Percentiles rank a stretch among this genome's conserved stretches.
These are phyloP conservation scores for Leishmania amazonensis DNA, from an alignment of 208 protist species.

Conservation along the genomic window DNA sequence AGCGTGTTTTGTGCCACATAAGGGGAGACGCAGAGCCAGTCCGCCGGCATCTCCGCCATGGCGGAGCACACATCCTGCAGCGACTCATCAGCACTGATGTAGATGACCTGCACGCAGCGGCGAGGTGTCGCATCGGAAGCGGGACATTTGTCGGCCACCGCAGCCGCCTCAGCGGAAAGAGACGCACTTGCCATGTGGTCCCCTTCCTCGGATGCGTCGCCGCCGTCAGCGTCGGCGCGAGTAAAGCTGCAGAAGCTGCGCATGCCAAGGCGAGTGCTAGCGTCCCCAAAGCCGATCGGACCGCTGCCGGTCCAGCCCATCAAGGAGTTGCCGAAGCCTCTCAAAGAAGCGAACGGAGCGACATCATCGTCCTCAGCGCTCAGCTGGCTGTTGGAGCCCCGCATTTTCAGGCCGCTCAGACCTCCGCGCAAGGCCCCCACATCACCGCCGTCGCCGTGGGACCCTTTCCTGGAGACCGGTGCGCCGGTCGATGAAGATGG, in stretches of 20 bases:
- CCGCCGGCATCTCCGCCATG: slow-evolving; percentile 40
- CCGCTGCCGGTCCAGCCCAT: slow-evolving; percentile 7
- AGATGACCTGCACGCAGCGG: slow-evolving; percentile 53
- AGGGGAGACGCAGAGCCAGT: slow-evolving; percentile 54
- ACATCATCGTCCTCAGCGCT: slow-evolving; percentile 14
- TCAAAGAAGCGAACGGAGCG: slow-evolving; percentile 19
- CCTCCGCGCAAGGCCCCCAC: not conserved
- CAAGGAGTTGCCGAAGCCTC: slow-evolving; percentile 9
- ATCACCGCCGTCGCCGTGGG: slow-evolving; percentile 1
- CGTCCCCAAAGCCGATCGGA: not conserved
- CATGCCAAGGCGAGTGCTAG: slow-evolving; percentile 22
- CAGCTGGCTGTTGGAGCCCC: not conserved
- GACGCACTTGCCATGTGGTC: slow-evolving; percentile 17
- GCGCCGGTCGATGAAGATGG: not conserved
- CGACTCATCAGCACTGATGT: slow-evolving; percentile 59
- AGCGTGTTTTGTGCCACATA: slow-evolving; percentile 6
- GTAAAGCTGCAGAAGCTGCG: slow-evolving; percentile 16
- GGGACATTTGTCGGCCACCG: not conserved
- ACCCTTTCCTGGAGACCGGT: not conserved
- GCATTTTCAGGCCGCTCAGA: not conserved
- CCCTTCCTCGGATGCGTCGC: slow-evolving; percentile 12
- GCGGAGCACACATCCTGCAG: slow-evolving; percentile 30
- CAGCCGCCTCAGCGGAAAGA: not conserved
- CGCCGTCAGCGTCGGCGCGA: slow-evolving; percentile 5
- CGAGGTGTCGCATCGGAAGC: not conserved